Evolutionary conservation across 1,284 basidiomycete species (phyloP).

Genomic region (Cryptococcus sp.): DNA sequence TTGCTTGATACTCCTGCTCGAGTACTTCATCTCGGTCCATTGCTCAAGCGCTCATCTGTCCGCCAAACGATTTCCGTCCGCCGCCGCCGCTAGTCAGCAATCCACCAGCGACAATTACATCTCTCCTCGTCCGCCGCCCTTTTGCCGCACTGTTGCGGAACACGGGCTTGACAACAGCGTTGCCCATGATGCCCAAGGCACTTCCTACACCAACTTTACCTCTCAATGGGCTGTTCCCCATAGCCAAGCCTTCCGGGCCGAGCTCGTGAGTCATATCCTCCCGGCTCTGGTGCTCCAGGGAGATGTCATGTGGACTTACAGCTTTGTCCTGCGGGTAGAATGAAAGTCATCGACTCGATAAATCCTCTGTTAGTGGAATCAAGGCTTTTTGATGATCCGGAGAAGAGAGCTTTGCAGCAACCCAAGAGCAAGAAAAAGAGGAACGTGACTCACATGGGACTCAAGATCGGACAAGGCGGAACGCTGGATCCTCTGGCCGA

Average conservation of each 20-base stretch:
- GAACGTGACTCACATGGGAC: slow-evolving; percentile 42
- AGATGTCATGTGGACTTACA: not conserved
- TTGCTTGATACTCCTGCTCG: no score
- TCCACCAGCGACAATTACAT: not conserved
- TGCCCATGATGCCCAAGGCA: slow-evolving; percentile 50
- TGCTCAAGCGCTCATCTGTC: no score
- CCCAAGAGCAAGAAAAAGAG: slow-evolving; percentile 39
- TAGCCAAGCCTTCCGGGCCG: slow-evolving; percentile 53
- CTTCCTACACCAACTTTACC: slow-evolving; percentile 41
- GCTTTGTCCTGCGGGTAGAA: slow-evolving; percentile 58
- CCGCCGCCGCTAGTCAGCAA: not conserved
- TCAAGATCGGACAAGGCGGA: slow-evolving; percentile 55
- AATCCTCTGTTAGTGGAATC: slow-evolving; percentile 79
- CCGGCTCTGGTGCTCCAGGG: no score
- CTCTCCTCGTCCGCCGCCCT: slow-evolving; percentile 4
- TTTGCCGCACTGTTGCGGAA: slow-evolving; percentile 10
- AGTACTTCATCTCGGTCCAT: no score
- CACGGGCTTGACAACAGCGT: slow-evolving; percentile 3
- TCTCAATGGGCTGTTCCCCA: slow-evolving; percentile 53
- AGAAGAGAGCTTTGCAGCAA: slow-evolving; percentile 18
- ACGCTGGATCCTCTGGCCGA: slow-evolving; percentile 93
- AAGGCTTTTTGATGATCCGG: slow-evolving; percentile 68
- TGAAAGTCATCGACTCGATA: slow-evolving; percentile 84
- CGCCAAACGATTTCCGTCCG: no score
- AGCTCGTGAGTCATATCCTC: slow-evolving; percentile 40